phyloP scores from a whole-genome alignment of 495 filamentous ascomycete species.

The Penicillium coffeae region DNA sequence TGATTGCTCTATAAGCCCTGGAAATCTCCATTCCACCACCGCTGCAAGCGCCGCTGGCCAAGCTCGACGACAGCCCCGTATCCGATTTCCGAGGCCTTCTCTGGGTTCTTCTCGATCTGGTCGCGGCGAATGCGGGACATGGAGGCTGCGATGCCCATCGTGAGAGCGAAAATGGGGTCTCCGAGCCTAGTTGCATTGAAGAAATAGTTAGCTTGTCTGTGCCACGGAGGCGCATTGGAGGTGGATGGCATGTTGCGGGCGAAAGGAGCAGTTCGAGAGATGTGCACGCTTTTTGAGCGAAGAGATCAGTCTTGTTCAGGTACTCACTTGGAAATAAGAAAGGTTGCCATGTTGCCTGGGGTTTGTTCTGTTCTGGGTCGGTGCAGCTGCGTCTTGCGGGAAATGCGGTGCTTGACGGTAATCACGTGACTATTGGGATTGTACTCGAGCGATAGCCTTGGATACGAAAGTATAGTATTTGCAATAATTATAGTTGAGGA shows the following conservation, averaged over 20 bases:
- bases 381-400: not conserved
- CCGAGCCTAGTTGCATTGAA: slow-evolving; percentile 47
- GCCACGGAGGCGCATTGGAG: no score
- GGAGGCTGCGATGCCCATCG: slow-evolving; percentile 67
- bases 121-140: slow-evolving; percentile 67
- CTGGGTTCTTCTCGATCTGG: slow-evolving; percentile 57
- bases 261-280: no score
- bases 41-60: slow-evolving; percentile 31
- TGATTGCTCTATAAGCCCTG: slow-evolving; percentile 18
- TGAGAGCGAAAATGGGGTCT: slow-evolving; percentile 83
- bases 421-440: not conserved
- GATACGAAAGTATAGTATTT: no score
- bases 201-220: not conserved
- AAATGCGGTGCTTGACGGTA: not conserved
- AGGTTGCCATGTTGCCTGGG: slow-evolving; percentile 27
- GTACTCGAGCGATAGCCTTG: no score
- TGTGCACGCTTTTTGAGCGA: not conserved
- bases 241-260: no score
- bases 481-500: no score
- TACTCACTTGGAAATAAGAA: slow-evolving; percentile 44
- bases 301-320: not conserved
- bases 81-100: slow-evolving; percentile 30
- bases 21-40: slow-evolving; percentile 47
- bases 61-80: slow-evolving; percentile 25
- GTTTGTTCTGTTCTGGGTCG: not conserved